Conservation (phyloP, 1,284 basidiomycete genomes). For the Chiua sp. region DNA sequence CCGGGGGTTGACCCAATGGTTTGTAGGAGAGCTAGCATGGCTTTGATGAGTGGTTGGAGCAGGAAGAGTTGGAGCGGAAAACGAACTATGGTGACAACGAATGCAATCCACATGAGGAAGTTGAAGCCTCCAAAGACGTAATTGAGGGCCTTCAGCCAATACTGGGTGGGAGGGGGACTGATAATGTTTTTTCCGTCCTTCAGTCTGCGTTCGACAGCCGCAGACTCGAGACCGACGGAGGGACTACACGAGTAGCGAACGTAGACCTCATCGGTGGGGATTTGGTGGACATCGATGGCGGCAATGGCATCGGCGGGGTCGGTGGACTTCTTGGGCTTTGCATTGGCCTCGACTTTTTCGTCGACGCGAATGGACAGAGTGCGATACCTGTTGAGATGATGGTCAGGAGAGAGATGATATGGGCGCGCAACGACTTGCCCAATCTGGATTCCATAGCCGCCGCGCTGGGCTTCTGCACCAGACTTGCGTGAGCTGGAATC, state of each 20-base stretch:
- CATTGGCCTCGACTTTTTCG: conserved; percentile 24
- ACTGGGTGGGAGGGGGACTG: conserved; percentile 50
- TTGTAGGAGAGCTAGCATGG: conserved; percentile 49
- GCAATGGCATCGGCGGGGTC: conserved; percentile 47
- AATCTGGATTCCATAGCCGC: conserved; percentile 39
- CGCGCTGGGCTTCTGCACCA: conserved; percentile 9
- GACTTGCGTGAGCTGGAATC: conserved; percentile 18
- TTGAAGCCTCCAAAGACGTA: conserved; percentile 62
- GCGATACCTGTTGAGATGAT: conserved; percentile 39
- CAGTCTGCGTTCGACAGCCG: conserved; percentile 45
- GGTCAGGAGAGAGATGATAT: neutral
- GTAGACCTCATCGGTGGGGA: conserved; percentile 47
- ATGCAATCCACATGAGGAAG: conserved; percentile 57
- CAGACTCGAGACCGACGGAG: conserved; percentile 48
- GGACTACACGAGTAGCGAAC: conserved; percentile 50
- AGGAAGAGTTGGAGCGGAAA: neutral
- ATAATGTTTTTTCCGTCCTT: conserved; percentile 56
- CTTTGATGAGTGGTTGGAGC: conserved; percentile 14
- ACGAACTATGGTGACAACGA: conserved; percentile 50
- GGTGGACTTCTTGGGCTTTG: conserved; percentile 19
- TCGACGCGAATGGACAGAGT: conserved; percentile 49
- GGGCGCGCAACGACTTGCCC: conserved; percentile 13
- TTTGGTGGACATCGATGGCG: conserved; percentile 51
- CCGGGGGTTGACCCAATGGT: conserved; percentile 51
- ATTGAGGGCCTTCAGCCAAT: conserved; percentile 53